These are phyloP conservation scores for Paulownia fortunei DNA, from an alignment of 257 asterid genomes.

Conservation along the genomic window DNA sequence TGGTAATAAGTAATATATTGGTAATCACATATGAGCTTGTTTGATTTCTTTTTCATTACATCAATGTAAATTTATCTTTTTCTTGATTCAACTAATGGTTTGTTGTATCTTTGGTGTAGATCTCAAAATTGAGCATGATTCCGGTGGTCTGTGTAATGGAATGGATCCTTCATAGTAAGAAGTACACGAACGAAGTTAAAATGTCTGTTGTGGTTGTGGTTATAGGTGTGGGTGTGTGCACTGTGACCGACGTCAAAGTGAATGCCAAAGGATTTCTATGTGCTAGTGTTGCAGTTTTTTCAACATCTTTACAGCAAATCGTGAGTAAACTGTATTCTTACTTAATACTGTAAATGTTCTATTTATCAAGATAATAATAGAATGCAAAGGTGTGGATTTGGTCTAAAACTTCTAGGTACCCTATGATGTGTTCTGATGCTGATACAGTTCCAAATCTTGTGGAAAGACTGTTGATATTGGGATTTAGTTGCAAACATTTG, in stretches of 20 bases:
- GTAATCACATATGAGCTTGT: no score
- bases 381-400: conserved; percentile 22
- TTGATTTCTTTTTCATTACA: conserved; percentile 14
- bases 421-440: background rate
- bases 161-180: conserved; percentile 90
- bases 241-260: conserved; percentile 94
- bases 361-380: conserved; percentile 11
- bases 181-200: conserved; percentile 82
- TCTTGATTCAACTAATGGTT: conserved; percentile 34
- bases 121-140: conserved; percentile 97
- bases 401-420: conserved; percentile 8
- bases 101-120: conserved; percentile 52
- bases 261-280: conserved; percentile 85
- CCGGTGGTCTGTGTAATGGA: conserved; percentile 97
- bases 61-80: conserved; percentile 11
- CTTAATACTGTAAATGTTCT: background rate
- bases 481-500: background rate
- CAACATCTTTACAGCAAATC: conserved; percentile 93
- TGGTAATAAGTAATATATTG: background rate
- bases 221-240: conserved; percentile 97
- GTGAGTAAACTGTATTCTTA: conserved; percentile 57
- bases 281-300: conserved; percentile 88
- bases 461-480: background rate
- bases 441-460: background rate
- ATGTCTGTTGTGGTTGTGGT: conserved; percentile 87